Percentiles rank a stretch among this genome's conserved stretches.
phyloP scores from a whole-genome alignment of 108 stramenopile species.

The Mayamaea pseudoterrestris region DNA sequence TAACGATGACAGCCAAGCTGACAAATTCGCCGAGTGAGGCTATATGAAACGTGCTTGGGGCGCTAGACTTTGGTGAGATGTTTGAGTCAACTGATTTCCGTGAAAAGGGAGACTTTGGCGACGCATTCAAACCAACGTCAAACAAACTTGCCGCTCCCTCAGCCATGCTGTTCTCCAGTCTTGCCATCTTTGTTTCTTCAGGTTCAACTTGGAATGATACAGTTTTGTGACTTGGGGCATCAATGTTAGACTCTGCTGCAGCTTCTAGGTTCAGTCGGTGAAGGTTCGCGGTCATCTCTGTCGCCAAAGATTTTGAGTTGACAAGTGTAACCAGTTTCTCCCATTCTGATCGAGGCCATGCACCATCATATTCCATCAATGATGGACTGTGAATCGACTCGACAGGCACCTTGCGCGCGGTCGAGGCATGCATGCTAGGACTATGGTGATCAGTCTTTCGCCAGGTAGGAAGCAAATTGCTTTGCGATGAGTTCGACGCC shows the following conservation, averaged over 20 bases:
- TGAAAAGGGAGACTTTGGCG: neutral
- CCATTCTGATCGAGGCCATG: constrained; percentile 1
- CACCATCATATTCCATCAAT: neutral
- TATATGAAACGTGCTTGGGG: neutral
- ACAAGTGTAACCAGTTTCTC: neutral
- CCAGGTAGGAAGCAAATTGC: neutral
- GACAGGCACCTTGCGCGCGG: neutral
- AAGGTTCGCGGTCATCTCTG: neutral
- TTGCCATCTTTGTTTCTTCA: neutral
- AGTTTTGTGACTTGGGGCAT: no score
- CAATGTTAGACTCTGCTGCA: neutral
- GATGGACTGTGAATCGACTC: neutral
- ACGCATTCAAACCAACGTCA: neutral
- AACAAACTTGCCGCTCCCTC: neutral
- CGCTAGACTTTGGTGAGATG: neutral
- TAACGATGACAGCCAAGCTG: constrained; percentile 1
- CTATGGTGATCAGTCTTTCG: neutral
- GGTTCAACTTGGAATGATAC: no score
- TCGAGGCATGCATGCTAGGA: neutral
- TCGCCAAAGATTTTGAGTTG: neutral
- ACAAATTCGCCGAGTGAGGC: neutral
- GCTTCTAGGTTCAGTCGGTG: neutral
- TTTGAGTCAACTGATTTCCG: neutral
- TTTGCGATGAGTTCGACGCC: constrained; percentile 2
- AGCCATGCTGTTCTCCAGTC: neutral